These are phyloP conservation scores for Aspergillus arachidicola DNA, from an alignment of 2,329 filamentous ascomycete genomes.

Conservation along the genomic window DNA sequence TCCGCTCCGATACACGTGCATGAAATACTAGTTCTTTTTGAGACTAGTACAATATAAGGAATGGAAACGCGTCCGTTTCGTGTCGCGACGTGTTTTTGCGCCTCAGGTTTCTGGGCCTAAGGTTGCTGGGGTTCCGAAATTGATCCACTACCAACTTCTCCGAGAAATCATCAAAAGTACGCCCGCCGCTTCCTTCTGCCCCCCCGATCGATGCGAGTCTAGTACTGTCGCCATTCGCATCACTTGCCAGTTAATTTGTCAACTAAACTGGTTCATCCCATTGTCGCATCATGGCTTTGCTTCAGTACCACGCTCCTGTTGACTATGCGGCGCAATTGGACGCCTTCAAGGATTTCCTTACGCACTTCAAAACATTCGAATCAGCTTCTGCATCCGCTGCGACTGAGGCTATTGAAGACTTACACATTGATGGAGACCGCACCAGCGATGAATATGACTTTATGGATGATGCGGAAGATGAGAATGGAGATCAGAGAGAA, in stretches of 20 bases:
- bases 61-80: constrained; percentile 29
- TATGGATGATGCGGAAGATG: constrained; percentile 77
- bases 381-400: constrained; percentile 66
- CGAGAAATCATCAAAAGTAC: constrained; percentile 13
- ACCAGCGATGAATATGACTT: constrained; percentile 90
- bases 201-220: constrained; percentile 12
- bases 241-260: constrained; percentile 18
- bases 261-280: constrained; percentile 23
- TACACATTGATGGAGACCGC: constrained; percentile 85
- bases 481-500: constrained; percentile 43
- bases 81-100: constrained; percentile 31
- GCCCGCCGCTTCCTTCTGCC: constrained; percentile 15
- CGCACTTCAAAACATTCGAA: constrained; percentile 78
- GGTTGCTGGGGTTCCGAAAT: constrained; percentile 9
- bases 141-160: constrained; percentile 11
- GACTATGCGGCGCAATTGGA: constrained; percentile 84
- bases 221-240: constrained; percentile 14
- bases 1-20: constrained; percentile 35
- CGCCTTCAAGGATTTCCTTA: constrained; percentile 83
- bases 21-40: background rate
- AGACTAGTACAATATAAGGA: constrained; percentile 21
- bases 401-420: constrained; percentile 77
- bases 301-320: constrained; percentile 75
- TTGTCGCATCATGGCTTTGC: constrained; percentile 73
- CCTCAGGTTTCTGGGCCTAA: constrained; percentile 13